Conservation (phyloP, 2,329 filamentous ascomycete species). For the Botryotinia convoluta region DNA sequence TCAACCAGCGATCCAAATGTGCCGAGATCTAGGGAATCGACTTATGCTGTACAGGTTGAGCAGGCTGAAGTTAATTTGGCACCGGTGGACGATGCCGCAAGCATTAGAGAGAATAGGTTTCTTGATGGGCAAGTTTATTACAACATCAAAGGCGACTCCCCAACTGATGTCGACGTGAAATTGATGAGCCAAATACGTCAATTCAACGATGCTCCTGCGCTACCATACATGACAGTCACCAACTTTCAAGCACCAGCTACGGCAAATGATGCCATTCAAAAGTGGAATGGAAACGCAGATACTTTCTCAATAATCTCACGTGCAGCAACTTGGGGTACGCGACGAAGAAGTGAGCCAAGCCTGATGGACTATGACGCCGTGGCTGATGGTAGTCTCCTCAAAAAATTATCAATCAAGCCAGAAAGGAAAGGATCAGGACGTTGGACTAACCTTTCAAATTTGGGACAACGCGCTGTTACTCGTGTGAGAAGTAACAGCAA, state of each 20-base stretch:
- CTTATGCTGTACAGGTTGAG: slow-evolving; percentile 24
- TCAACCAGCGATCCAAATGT: slow-evolving; percentile 28
- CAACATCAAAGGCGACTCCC: slow-evolving; percentile 26
- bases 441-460: slow-evolving; percentile 1
- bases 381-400: slow-evolving; percentile 59
- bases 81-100: slow-evolving; percentile 35
- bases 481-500: slow-evolving; percentile 37
- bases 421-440: slow-evolving; percentile 39
- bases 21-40: slow-evolving; percentile 27
- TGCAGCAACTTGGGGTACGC: slow-evolving; percentile 69
- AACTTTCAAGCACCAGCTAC: slow-evolving; percentile 45
- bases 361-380: slow-evolving; percentile 56
- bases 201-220: slow-evolving; percentile 41
- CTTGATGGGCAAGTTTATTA: slow-evolving; percentile 37
- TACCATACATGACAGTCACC: slow-evolving; percentile 38
- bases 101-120: slow-evolving; percentile 36
- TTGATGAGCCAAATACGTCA: slow-evolving; percentile 35
- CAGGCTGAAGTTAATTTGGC: slow-evolving; percentile 29
- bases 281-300: slow-evolving; percentile 45
- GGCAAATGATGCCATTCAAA: slow-evolving; percentile 49
- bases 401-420: slow-evolving; percentile 56
- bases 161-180: slow-evolving; percentile 31
- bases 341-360: slow-evolving; percentile 62
- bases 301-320: slow-evolving; percentile 57
- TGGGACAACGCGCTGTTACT: slow-evolving; percentile 26